Conservation (phyloP, 2,329 filamentous ascomycete species). For the Aspergillus pseudoterreus region DNA sequence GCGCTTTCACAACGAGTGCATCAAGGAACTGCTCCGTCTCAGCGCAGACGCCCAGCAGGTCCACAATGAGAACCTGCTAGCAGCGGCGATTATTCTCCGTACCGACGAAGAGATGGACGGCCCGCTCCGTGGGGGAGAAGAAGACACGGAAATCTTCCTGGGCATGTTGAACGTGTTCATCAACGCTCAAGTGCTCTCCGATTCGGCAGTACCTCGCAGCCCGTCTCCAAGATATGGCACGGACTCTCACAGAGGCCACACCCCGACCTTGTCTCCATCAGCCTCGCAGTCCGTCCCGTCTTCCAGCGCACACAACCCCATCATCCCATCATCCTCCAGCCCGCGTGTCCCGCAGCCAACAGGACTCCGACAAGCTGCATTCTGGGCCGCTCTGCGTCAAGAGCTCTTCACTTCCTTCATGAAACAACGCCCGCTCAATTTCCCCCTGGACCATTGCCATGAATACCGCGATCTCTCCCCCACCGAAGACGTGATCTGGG, state of each 20-base stretch:
- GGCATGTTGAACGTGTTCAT: slow-evolving; percentile 20
- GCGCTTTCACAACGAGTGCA: slow-evolving; percentile 41
- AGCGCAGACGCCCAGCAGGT: slow-evolving; percentile 34
- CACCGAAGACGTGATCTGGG: slow-evolving; percentile 31
- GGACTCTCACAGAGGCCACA: no score
- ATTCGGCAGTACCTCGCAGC: no score
- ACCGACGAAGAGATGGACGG: slow-evolving; percentile 42
- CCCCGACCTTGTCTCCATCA: no score
- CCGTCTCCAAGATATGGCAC: no score
- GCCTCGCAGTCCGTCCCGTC: neutral
- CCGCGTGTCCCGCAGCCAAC: no score
- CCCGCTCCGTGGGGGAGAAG: slow-evolving; percentile 15
- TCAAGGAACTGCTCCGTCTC: slow-evolving; percentile 38
- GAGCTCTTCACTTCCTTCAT: slow-evolving; percentile 48
- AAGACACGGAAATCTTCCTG: slow-evolving; percentile 19
- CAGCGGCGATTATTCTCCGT: slow-evolving; percentile 35
- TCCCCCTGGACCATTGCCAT: slow-evolving; percentile 37
- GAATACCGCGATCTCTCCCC: slow-evolving; percentile 33
- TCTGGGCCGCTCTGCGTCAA: slow-evolving; percentile 49
- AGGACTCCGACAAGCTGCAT: slow-evolving; percentile 42
- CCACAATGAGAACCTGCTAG: slow-evolving; percentile 36
- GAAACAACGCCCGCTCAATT: slow-evolving; percentile 37
- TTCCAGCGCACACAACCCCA: neutral
- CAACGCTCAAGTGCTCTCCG: slow-evolving; percentile 14
- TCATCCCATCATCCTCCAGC: no score